These are phyloP conservation scores for Mycena belliarum DNA, from an alignment of 768 basidiomycete species.

Conservation along the genomic window DNA sequence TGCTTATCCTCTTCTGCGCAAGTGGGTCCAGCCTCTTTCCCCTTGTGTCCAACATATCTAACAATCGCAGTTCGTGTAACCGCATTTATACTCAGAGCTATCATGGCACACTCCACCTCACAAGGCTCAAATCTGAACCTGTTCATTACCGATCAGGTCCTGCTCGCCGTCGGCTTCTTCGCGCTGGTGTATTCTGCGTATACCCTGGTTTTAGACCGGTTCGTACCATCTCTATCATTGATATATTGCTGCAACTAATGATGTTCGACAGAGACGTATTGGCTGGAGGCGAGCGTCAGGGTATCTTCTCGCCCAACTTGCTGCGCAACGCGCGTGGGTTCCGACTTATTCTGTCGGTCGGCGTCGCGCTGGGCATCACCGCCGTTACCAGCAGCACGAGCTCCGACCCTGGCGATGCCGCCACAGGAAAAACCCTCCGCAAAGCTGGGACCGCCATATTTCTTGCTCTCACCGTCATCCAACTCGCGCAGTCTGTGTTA, in stretches of 20 bases:
- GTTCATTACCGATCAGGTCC: constrained; percentile 40
- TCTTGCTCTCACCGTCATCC: constrained; percentile 35
- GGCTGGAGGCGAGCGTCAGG: neutral
- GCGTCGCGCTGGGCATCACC: constrained; percentile 37
- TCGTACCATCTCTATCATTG: constrained; percentile 14
- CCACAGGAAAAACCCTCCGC: constrained; percentile 27
- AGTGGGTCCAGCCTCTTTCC: constrained; percentile 28
- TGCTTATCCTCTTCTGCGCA: constrained; percentile 38
- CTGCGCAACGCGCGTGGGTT: constrained; percentile 35
- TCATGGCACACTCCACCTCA: constrained; percentile 32
- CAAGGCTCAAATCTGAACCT: constrained; percentile 33
- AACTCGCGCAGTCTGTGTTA: constrained; percentile 29
- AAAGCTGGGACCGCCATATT: constrained; percentile 37
- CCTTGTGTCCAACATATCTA: neutral
- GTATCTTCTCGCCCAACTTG: constrained; percentile 15
- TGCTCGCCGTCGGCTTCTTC: constrained; percentile 45
- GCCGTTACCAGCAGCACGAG: constrained; percentile 25
- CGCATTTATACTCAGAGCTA: constrained; percentile 42
- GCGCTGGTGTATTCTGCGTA: constrained; percentile 44
- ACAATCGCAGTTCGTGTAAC: constrained; percentile 36
- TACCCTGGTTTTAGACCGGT: constrained; percentile 45
- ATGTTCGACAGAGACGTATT: constrained; percentile 24
- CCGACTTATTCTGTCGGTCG: constrained; percentile 28
- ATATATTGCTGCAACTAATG: too few species aligned
- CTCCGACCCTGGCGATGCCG: constrained; percentile 13